phyloP scores from a whole-genome alignment of 306 rosid genomes.

The Acacia crassicarpa region DNA sequence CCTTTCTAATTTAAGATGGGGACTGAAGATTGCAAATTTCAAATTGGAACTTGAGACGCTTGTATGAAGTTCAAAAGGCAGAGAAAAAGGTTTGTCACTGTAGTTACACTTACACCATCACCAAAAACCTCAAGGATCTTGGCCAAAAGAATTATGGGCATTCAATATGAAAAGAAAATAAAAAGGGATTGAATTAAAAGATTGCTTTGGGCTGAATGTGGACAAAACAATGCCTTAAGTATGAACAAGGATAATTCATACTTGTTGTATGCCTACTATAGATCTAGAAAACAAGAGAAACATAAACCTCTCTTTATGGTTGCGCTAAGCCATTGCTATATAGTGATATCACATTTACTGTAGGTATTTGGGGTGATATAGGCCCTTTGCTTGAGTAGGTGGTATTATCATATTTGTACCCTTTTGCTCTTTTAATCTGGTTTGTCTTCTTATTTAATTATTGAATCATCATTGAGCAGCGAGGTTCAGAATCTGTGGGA shows the following conservation, averaged over 20 bases:
- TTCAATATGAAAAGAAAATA: not conserved
- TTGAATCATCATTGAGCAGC: slow-evolving; percentile 44
- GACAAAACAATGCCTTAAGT: not conserved
- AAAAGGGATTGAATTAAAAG: not conserved
- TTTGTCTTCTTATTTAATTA: slow-evolving; percentile 23
- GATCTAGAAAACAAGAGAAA: not conserved
- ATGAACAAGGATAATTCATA: not conserved
- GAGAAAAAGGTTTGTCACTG: not conserved
- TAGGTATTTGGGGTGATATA: slow-evolving; percentile 3
- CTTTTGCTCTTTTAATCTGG: slow-evolving; percentile 8
- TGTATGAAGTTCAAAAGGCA: not conserved
- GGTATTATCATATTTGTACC: slow-evolving; percentile 20
- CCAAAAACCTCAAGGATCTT: not conserved
- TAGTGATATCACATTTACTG: not conserved
- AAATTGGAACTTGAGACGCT: not conserved
- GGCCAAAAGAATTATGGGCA: not conserved
- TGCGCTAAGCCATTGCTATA: not conserved
- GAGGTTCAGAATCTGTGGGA: slow-evolving; percentile 53
- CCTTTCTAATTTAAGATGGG: not conserved
- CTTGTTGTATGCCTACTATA: not conserved
- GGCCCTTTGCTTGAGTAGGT: not conserved
- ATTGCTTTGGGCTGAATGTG: not conserved
- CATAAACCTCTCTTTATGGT: not conserved
- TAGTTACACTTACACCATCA: not conserved
- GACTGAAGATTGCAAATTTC: not conserved